Evolutionary conservation across 2,329 filamentous ascomycete species (phyloP), one percentile per base, ranked within the genome.

Genomic region (Claviceps sp.): DNA sequence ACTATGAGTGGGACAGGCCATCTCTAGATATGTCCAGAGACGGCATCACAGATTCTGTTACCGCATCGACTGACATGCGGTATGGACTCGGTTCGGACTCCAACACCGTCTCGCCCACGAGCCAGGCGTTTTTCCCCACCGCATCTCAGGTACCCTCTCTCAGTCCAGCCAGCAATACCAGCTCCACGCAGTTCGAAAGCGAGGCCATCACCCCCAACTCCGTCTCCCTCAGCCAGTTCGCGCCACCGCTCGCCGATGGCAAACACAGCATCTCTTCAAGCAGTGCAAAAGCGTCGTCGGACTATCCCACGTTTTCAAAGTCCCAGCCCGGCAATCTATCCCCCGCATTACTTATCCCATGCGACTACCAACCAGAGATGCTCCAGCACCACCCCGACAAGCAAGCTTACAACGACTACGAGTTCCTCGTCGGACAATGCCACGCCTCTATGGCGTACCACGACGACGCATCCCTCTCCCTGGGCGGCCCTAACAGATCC

Each of bases 1-100:
- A 84, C 55, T 84, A 82, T 58, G 75, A 81, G 45, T 84, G 81
- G 81, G 78, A 81, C 53, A 74, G 76, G 16, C 68, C 73, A 3
- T 82, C 79, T 0, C 58, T 76, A 50, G 78, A 81, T 47, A 61
- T 58, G 16, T 54, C 59, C 20, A 61, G 60, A 24, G 59, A 60
- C 16, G 51, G 48, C 48, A 45, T 50, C 45, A 52, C 57, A 9
- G 59, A 61, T 16, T 55, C 58, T 7, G 60, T 57, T 44, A 55
- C 59, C 18, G 56, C 61, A 40, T 55, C 59, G n/a, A 37, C 63
- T 24, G 56, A 56, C 13, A 56, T 60, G 20, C 60, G 62, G 34
- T 59, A 58, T 41, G 53, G 63, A 49, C 55, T 53, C 22, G 58
- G 63, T 50, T 38, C 57, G 18, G 54, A 54, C 40, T 54, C 55